phyloP scores from a whole-genome alignment of 2,329 filamentous ascomycete species.

The Stemphylium beticola region DNA sequence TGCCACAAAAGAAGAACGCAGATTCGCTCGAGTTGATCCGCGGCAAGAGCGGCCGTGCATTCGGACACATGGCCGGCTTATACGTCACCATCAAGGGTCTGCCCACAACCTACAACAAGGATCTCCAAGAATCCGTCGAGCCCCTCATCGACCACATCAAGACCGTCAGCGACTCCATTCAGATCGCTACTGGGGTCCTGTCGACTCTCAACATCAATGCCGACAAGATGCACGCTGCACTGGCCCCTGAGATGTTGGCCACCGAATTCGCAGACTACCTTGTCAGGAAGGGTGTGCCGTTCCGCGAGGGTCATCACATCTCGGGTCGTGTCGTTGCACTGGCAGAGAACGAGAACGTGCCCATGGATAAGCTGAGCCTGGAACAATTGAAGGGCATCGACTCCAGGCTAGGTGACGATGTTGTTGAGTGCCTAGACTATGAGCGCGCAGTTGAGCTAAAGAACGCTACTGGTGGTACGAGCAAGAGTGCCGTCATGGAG shows the following conservation, averaged over 20 bases:
- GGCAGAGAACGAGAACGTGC: conserved; percentile 68
- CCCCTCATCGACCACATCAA: conserved; percentile 85
- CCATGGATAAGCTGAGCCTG: conserved; percentile 73
- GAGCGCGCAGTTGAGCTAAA: conserved; percentile 82
- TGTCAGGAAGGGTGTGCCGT: conserved; percentile 72
- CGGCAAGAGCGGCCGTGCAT: conserved; percentile 77
- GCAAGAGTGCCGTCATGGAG: conserved; percentile 69
- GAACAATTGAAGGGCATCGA: conserved; percentile 74
- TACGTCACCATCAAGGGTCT: conserved; percentile 79
- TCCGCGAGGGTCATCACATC: conserved; percentile 81
- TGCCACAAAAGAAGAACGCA: conserved; percentile 86
- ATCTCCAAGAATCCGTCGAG: conserved; percentile 86
- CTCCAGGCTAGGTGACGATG: conserved; percentile 71
- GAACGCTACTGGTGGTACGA: conserved; percentile 78
- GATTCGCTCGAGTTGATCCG: conserved; percentile 77
- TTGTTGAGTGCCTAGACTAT: conserved; percentile 76
- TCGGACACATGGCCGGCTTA: conserved; percentile 81
- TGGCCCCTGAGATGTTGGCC: conserved; percentile 85
- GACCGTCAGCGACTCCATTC: conserved; percentile 79
- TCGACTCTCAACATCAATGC: conserved; percentile 73
- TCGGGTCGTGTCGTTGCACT: conserved; percentile 75
- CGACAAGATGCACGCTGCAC: conserved; percentile 77
- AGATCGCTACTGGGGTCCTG: conserved; percentile 82
- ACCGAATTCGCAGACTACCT: conserved; percentile 71
- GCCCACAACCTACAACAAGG: conserved; percentile 87